A percentile compares a stretch with the other conserved stretches of the same genome.
phyloP scores from a whole-genome alignment of 176 grass and related monocot genomes.

The Bolboschoenus planiculmis region DNA sequence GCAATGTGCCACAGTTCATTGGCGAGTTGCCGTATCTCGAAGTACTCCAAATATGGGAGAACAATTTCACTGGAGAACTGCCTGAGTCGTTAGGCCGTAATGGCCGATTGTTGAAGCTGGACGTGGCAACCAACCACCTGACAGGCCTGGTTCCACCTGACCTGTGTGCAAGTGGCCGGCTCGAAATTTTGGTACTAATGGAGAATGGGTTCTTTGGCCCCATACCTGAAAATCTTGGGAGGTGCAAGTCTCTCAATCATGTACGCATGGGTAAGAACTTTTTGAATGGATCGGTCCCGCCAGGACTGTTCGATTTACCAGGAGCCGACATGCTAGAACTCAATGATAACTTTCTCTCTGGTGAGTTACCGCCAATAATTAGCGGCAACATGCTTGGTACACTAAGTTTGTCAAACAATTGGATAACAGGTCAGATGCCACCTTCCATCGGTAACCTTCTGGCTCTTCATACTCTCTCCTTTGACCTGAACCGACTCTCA shows the following conservation, averaged over 20 bases:
- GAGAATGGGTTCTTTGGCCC: conserved; percentile 68
- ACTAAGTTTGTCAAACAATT: conserved; percentile 37
- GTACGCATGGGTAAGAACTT: conserved; percentile 67
- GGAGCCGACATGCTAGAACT: conserved; percentile 63
- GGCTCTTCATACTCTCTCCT: conserved; percentile 49
- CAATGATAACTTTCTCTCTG: conserved; percentile 61
- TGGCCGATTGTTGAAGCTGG: conserved; percentile 39
- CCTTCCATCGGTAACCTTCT: conserved; percentile 56
- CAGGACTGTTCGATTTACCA: conserved; percentile 63
- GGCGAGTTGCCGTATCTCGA: conserved; percentile 44
- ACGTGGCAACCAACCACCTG: conserved; percentile 57
- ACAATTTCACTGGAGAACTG: conserved; percentile 67
- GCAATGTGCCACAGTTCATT: conserved; percentile 46
- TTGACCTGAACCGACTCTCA: conserved; percentile 58
- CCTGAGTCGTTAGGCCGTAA: conserved; percentile 42
- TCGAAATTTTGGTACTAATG: conserved; percentile 64
- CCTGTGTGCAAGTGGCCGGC: conserved; percentile 38
- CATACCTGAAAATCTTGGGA: conserved; percentile 52
- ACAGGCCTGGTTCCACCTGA: conserved; percentile 44
- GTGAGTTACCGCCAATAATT: conserved; percentile 44
- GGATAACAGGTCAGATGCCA: conserved; percentile 37
- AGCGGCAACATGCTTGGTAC: conserved; percentile 31
- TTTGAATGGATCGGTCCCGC: conserved; percentile 42
- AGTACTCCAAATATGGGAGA: conserved; percentile 63
- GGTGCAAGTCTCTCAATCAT: conserved; percentile 48